phyloP scores from a whole-genome alignment of 1,284 basidiomycete species.

The Tilletia indica region DNA sequence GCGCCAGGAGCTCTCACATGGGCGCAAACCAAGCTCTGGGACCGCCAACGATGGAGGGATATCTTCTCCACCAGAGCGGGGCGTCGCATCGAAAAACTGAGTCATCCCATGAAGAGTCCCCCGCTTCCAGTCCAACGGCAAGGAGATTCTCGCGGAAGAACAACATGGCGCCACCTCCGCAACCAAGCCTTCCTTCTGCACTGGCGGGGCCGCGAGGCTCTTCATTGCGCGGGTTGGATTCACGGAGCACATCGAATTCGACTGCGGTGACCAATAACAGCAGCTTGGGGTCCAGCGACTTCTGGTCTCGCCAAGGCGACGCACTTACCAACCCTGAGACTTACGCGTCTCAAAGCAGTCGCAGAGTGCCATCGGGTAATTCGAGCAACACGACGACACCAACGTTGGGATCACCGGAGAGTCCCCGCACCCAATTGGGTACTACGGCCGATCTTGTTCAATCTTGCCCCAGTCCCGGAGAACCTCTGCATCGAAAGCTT shows the following conservation, averaged over 20 bases:
- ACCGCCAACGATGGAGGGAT: too few species aligned
- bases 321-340: background rate
- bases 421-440: background rate
- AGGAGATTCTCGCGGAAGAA: too few species aligned
- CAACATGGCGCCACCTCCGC: too few species aligned
- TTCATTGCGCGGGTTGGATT: background rate
- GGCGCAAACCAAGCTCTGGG: too few species aligned
- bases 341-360: background rate
- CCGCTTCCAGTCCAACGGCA: too few species aligned
- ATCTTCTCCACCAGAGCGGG: too few species aligned
- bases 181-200: background rate
- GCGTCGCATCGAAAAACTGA: too few species aligned
- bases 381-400: slow-evolving; percentile 6
- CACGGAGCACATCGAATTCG: background rate
- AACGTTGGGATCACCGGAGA: background rate
- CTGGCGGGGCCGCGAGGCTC: background rate
- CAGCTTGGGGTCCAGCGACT: background rate
- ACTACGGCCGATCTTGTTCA: background rate
- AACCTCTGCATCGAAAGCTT: slow-evolving; percentile 3
- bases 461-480: background rate
- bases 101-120: too few species aligned
- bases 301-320: background rate
- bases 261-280: background rate
- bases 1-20: too few species aligned
- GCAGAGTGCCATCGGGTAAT: background rate